A percentile compares a stretch with the other conserved stretches of the same genome.
Conservation (phyloP, 352 stramenopile species). For the Thalassiosira hispida region DNA sequence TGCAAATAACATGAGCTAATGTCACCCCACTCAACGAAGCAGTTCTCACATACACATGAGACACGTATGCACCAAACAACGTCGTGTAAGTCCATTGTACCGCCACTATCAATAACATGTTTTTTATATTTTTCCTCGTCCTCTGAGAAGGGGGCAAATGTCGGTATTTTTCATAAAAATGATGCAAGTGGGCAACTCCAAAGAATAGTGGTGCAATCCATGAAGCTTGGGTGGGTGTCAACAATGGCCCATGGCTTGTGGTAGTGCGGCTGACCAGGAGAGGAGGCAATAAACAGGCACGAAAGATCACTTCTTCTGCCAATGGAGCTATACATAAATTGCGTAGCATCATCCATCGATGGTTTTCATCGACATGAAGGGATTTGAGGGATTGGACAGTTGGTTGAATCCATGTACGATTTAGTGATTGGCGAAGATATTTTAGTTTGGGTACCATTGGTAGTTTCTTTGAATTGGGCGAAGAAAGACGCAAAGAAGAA, state of each 20-base stretch:
- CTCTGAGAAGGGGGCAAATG: constrained; percentile 14
- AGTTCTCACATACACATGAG: constrained; percentile 92
- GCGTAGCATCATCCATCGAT: constrained; percentile 64
- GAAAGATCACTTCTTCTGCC: constrained; percentile 95
- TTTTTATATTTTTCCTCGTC: constrained; percentile 1
- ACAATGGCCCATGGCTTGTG: constrained; percentile 7
- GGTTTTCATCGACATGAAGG: constrained; percentile 24
- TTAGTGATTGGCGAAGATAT: constrained; percentile 39
- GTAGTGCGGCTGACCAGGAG: constrained; percentile 70
- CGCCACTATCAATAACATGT: constrained; percentile 48
- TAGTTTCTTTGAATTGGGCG: constrained; percentile 3
- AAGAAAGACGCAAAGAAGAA: not conserved
- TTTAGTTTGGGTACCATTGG: constrained; percentile 16
- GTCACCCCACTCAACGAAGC: constrained; percentile 89
- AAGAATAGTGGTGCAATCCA: constrained; percentile 94
- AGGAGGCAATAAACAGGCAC: constrained; percentile 91
- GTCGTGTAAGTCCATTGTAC: constrained; percentile 94
- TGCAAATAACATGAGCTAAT: constrained; percentile 93
- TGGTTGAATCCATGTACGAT: constrained; percentile 21
- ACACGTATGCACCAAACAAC: constrained; percentile 94
- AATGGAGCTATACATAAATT: constrained; percentile 87
- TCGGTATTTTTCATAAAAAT: constrained; percentile 52
- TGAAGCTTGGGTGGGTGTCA: constrained; percentile 75
- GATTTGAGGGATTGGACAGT: constrained; percentile 28
- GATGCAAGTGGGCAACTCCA: constrained; percentile 89